Evolutionary conservation across 2,329 filamentous ascomycete genomes (phyloP), one percentile per base, ranked within the genome.

Genomic region (Beauveria rudraprayagi): DNA sequence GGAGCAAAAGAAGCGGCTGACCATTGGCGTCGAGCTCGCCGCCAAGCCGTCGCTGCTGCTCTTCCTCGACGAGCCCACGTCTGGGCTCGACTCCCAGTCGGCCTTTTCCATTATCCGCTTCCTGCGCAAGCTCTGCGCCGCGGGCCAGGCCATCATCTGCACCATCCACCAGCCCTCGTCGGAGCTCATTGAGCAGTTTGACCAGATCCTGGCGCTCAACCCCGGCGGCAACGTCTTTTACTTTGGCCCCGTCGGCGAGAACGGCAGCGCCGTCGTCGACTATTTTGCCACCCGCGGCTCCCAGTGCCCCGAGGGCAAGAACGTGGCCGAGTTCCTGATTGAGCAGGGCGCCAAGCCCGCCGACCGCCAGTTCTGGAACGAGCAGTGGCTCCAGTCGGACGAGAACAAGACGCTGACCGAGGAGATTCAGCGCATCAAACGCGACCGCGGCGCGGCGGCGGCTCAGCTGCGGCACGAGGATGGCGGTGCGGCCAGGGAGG

Each of bases 311-410:
- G 83, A 85, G 0, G 69, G 66, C 22, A 74, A 77, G 67, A 79
- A 83, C 73, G 66, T 79, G 16, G 78, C 78, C 57, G 78, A 81
- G 66, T 80, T 80, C 63, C 74, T 81, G 41, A 70, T 81, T 0
- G 77, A 80, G 66, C 77, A 77, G 6, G 73, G 75, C 1, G 74
- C 75, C 1, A 70, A 68, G 22, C 67, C 69, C 3, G 72, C 75
- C 22, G 74, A 72, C 6, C 73, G 70, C 22, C 73, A 72, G 58
- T 64, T 90, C 48, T 92, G 89, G 89, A 87, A 89, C 68, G 82
- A 90, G 41, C 87, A 90, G 69, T 92, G 90, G 89, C 75, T 77
- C 28, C 81, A 81, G 50, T 91, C 87, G 0, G 75, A 83, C 11
- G 80, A 91, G 67, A 83, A 84, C 63, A 75, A 78, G 40, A 71